phyloP scores from a whole-genome alignment of 192 early-diverging fungal genomes.

The Linderina pennispora region DNA sequence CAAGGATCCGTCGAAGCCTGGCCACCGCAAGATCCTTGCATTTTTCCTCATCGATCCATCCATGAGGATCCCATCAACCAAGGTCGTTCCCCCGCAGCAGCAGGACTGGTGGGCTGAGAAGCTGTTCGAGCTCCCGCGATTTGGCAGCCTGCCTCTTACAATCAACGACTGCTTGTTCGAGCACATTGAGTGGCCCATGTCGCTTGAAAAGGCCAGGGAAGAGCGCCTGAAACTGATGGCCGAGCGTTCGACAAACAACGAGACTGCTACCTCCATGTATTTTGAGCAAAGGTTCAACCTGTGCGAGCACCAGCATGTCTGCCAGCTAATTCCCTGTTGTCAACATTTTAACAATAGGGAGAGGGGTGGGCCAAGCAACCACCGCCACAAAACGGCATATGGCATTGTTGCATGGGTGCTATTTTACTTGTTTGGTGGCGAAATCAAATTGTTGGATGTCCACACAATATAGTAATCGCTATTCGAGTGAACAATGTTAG shows the following conservation, averaged over 20 bases:
- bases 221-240: constrained; percentile 43
- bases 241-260: constrained; percentile 26
- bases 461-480: no score
- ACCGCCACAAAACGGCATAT: no score
- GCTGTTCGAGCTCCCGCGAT: background rate
- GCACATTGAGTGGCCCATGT: constrained; percentile 23
- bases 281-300: constrained; percentile 17
- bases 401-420: no score
- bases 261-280: background rate
- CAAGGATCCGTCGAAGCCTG: constrained; percentile 52
- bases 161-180: constrained; percentile 11
- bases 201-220: constrained; percentile 40
- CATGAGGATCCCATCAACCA: constrained; percentile 47
- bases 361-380: no score
- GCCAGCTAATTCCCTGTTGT: no score
- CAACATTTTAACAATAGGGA: no score
- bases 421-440: no score
- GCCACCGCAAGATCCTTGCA: constrained; percentile 59
- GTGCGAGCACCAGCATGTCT: constrained; percentile 29
- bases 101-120: constrained; percentile 34
- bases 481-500: no score
- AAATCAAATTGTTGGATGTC: no score
- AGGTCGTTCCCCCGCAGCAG: constrained; percentile 61
- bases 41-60: constrained; percentile 70
- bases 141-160: constrained; percentile 13